Evolutionary conservation across 331 rosid species (phyloP).

Genomic region (Acacia concinna): DNA sequence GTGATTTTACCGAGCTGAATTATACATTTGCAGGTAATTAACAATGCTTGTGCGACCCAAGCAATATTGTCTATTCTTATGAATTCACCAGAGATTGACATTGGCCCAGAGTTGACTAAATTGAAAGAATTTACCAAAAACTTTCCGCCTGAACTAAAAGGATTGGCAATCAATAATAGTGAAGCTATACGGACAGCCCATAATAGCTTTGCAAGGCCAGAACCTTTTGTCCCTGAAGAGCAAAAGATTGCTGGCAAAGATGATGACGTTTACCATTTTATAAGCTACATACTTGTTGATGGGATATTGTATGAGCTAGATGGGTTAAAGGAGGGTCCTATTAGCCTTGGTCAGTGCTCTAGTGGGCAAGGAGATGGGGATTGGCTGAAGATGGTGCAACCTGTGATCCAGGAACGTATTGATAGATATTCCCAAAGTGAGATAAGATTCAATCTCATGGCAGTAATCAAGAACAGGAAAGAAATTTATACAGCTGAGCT

Average conservation of each 20-base stretch:
- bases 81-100: neutral
- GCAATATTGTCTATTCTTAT: neutral
- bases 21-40: neutral
- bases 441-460: neutral
- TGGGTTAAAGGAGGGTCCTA: neutral
- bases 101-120: neutral
- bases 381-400: neutral
- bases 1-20: neutral
- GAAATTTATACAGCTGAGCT: conserved; percentile 6
- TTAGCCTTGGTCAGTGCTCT: conserved; percentile 1
- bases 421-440: neutral
- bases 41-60: conserved; percentile 5
- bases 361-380: neutral
- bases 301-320: neutral
- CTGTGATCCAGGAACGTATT: neutral
- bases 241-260: conserved; percentile 44
- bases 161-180: neutral
- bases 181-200: conserved; percentile 1
- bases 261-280: neutral
- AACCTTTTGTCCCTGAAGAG: conserved; percentile 89
- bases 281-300: neutral
- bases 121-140: neutral
- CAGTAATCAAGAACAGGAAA: neutral
- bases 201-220: conserved; percentile 55
- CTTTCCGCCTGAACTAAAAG: neutral